Conservation (phyloP, 75 land plant species). For the Picea glauca region DNA sequence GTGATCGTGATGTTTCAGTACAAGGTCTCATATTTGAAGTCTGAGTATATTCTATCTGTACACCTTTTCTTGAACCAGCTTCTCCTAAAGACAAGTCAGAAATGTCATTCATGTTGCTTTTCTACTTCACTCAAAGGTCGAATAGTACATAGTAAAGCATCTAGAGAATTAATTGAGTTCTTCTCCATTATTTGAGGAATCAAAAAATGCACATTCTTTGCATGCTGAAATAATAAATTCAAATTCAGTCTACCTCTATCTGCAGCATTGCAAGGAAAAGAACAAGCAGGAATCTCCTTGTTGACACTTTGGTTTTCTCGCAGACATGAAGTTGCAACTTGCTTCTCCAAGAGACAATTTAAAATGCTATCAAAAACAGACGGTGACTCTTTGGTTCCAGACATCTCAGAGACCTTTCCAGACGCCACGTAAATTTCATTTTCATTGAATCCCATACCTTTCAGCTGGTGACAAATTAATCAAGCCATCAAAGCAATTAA, state of each 20-base stretch:
- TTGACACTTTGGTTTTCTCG: not conserved
- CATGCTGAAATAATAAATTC: not conserved
- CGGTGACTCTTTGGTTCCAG: not conserved
- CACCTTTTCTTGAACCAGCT: not conserved
- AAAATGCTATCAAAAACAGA: not conserved
- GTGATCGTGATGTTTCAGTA: not conserved
- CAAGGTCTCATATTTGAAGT: not conserved
- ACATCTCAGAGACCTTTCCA: not conserved
- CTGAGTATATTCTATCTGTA: not conserved
- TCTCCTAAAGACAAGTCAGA: not conserved
- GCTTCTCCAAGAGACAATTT: slow-evolving; percentile 1
- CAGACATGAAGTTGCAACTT: not conserved
- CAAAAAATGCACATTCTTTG: not conserved
- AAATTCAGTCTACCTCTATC: not conserved
- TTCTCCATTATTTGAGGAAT: not conserved
- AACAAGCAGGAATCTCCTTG: not conserved
- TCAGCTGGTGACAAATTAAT: not conserved
- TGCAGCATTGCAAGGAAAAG: not conserved
- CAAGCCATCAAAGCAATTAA: not conserved
- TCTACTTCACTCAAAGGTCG: not conserved
- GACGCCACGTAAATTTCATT: not conserved
- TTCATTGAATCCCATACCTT: not conserved
- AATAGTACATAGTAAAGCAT: not conserved
- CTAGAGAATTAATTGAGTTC: not conserved
- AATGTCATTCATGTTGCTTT: not conserved